These are phyloP conservation scores for Cladosporium oxysporum DNA, from an alignment of 2,329 filamentous ascomycete species.

Conservation along the genomic window DNA sequence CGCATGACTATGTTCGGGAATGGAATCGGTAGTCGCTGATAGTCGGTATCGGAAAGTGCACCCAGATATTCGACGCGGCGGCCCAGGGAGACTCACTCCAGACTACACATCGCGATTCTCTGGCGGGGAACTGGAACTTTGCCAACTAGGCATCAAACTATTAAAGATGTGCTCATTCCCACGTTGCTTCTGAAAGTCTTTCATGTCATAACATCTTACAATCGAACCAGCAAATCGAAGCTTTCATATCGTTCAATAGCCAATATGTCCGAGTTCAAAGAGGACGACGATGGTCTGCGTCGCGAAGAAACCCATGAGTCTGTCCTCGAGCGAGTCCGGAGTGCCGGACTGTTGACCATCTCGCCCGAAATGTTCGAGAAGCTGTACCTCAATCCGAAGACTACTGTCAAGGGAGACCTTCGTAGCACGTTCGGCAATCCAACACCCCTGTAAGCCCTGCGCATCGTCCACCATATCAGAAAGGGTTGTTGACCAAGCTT, in stretches of 20 bases:
- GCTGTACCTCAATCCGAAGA: slow-evolving; percentile 27
- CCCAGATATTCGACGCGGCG: not conserved
- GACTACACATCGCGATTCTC: not conserved
- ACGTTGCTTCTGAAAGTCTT: not conserved
- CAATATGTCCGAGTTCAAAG: not conserved
- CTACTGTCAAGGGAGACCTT: slow-evolving; percentile 24
- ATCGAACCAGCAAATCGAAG: too few relatives aligned
- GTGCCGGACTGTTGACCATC: not conserved
- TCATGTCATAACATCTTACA: not conserved
- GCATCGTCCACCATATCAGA: not conserved
- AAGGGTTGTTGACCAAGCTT: not conserved
- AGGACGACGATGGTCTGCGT: not conserved
- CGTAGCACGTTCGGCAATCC: slow-evolving; percentile 28
- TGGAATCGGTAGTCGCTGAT: not conserved
- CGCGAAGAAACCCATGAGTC: not conserved
- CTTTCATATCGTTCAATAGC: not conserved
- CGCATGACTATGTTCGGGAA: not conserved
- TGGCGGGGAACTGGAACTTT: not conserved
- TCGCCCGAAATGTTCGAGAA: slow-evolving; percentile 29
- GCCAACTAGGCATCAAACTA: not conserved
- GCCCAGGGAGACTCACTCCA: not conserved
- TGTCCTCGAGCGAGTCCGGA: not conserved
- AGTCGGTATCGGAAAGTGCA: not conserved
- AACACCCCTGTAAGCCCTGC: slow-evolving; percentile 23
- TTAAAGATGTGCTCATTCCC: not conserved